phyloP scores from a whole-genome alignment of 352 stramenopile genomes.

The Pythium guiyangense region DNA sequence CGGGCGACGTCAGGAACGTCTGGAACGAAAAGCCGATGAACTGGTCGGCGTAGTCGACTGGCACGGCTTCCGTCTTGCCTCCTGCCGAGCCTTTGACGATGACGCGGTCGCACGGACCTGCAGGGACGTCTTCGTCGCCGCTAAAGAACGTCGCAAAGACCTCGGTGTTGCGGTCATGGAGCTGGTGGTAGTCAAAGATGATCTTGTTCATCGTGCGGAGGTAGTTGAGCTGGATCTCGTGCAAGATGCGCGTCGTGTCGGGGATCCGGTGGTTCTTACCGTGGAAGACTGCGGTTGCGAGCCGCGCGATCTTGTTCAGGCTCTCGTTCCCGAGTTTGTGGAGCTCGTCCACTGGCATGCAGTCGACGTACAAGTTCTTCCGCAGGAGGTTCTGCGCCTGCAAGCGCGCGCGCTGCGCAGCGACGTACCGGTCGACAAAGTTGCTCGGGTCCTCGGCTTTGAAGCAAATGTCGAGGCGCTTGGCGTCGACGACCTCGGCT shows the following conservation, averaged over 20 bases:
- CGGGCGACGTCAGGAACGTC: constrained; percentile 76
- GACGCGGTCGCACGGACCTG: constrained; percentile 35
- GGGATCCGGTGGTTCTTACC: constrained; percentile 63
- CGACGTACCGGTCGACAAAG: constrained; percentile 73
- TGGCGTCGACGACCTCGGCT: constrained; percentile 40
- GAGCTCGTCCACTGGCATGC: constrained; percentile 78
- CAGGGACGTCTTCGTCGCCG: constrained; percentile 34
- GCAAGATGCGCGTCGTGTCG: constrained; percentile 71
- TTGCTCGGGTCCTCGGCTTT: constrained; percentile 73
- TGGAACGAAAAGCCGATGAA: constrained; percentile 88
- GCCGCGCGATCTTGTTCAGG: constrained; percentile 66
- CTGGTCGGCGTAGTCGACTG: constrained; percentile 82
- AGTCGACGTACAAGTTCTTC: constrained; percentile 84
- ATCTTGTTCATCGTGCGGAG: constrained; percentile 91
- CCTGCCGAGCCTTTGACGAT: constrained; percentile 17
- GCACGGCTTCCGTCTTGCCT: constrained; percentile 31
- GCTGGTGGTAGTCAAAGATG: constrained; percentile 81
- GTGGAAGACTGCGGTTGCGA: constrained; percentile 65
- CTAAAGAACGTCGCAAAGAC: constrained; percentile 56
- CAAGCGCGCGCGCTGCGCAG: constrained; percentile 49
- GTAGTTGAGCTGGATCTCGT: constrained; percentile 91
- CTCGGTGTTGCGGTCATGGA: constrained; percentile 39
- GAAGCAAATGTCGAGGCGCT: constrained; percentile 74
- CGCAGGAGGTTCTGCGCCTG: constrained; percentile 63
- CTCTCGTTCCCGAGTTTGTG: constrained; percentile 81